phyloP scores from a whole-genome alignment of 2,329 filamentous ascomycete species.

The Pseudogymnoascus sp. region DNA sequence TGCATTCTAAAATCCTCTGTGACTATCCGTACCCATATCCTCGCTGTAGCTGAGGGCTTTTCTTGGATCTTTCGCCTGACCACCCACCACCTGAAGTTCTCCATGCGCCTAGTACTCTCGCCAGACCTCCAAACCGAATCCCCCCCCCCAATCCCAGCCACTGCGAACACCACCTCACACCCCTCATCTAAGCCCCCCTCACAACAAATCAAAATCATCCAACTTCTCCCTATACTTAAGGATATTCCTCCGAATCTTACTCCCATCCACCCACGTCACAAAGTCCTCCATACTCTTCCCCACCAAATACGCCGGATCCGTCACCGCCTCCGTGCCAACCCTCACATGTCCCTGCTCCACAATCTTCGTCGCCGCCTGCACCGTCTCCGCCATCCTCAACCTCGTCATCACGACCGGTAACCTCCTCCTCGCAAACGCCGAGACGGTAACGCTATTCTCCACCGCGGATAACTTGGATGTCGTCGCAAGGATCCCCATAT shows the following conservation, averaged over 20 bases:
- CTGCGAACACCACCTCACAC: not conserved
- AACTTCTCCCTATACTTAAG: slow-evolving; percentile 91
- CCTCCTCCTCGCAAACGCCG: slow-evolving; percentile 73
- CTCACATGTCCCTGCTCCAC: slow-evolving; percentile 92
- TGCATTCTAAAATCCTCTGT: not conserved
- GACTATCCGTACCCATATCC: not conserved
- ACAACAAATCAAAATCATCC: slow-evolving; percentile 90
- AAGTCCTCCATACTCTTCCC: slow-evolving; percentile 90
- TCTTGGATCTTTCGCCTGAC: not conserved
- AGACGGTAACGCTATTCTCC: slow-evolving; percentile 82
- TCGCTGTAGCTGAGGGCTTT: not conserved
- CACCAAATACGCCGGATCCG: slow-evolving; percentile 82
- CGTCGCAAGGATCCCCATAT: slow-evolving; percentile 77
- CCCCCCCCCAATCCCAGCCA: not conserved
- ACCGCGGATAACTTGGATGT: slow-evolving; percentile 69
- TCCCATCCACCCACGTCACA: slow-evolving; percentile 90
- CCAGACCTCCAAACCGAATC: not conserved
- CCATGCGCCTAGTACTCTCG: not conserved
- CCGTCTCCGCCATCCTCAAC: slow-evolving; percentile 82
- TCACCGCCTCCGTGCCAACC: slow-evolving; percentile 82
- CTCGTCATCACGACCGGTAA: slow-evolving; percentile 87
- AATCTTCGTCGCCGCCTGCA: slow-evolving; percentile 75
- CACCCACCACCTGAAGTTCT: not conserved
- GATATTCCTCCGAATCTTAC: slow-evolving; percentile 95
- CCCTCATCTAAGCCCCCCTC: slow-evolving; percentile 30